Conservation (phyloP, 1,139 yeast species). For the Scheffersomyces parashehatae region DNA sequence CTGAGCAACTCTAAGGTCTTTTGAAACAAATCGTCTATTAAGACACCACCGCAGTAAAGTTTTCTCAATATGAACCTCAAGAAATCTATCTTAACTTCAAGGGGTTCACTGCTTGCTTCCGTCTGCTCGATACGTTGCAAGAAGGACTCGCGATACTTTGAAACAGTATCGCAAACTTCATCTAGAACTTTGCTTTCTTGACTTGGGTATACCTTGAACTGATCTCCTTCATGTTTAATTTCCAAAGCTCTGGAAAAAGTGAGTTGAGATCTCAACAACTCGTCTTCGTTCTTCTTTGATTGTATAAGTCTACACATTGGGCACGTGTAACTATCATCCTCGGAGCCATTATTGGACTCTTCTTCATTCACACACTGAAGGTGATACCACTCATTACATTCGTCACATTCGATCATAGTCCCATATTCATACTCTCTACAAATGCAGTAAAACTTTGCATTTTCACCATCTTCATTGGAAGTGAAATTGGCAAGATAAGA, state of each 20-base stretch:
- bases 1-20: constrained; percentile 21
- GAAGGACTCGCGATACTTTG: constrained; percentile 10
- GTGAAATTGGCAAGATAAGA: constrained; percentile 22
- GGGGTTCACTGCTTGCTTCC: constrained; percentile 8
- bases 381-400: constrained; percentile 82
- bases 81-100: constrained; percentile 22
- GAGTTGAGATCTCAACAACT: constrained; percentile 19
- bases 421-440: constrained; percentile 73
- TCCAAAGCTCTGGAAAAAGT: constrained; percentile 18
- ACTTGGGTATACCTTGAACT: constrained; percentile 38
- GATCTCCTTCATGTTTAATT: constrained; percentile 28
- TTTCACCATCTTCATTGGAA: constrained; percentile 10
- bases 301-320: constrained; percentile 56
- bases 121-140: constrained; percentile 14
- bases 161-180: constrained; percentile 16
- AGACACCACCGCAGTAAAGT: constrained; percentile 34
- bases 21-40: constrained; percentile 24
- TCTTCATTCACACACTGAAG: constrained; percentile 58
- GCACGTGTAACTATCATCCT: constrained; percentile 54
- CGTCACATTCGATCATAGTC: constrained; percentile 77
- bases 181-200: constrained; percentile 34
- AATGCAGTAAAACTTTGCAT: constrained; percentile 52
- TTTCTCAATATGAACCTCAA: constrained; percentile 32
- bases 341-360: constrained; percentile 23
- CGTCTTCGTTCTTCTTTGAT: constrained; percentile 17